These are phyloP conservation scores for Arthroderma sp. DNA, from an alignment of 2,329 filamentous ascomycete genomes.

Conservation along the genomic window DNA sequence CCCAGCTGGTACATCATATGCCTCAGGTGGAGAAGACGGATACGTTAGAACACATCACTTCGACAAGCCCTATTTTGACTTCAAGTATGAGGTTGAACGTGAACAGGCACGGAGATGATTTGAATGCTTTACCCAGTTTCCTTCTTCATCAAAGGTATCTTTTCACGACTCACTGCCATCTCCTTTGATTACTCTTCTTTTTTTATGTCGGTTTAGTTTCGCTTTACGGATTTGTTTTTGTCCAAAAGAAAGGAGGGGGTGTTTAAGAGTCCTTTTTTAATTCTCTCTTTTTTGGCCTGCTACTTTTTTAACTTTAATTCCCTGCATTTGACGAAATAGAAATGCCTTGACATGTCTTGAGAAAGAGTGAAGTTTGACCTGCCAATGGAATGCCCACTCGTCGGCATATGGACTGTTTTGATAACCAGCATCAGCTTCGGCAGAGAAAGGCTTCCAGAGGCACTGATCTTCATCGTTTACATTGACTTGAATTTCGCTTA, in stretches of 20 bases:
- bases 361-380: no score
- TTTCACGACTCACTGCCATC: background rate
- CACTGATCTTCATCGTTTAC: no score
- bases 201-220: background rate
- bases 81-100: conserved; percentile 95
- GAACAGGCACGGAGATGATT: conserved; percentile 43
- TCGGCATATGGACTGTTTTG: no score
- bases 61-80: conserved; percentile 97
- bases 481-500: no score
- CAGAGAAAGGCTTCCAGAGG: no score
- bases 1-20: conserved; percentile 83
- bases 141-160: background rate
- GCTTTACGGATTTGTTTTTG: background rate
- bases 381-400: no score
- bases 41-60: conserved; percentile 98
- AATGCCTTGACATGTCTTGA: no score
- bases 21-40: conserved; percentile 91
- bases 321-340: no score
- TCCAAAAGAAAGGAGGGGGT: background rate
- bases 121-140: background rate
- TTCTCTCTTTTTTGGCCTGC: no score
- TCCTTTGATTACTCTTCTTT: background rate
- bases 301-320: no score
- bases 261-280: background rate
- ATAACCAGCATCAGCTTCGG: no score